Conservation (phyloP, 164 flowering plant species). For the Tinospora cordifolia region DNA sequence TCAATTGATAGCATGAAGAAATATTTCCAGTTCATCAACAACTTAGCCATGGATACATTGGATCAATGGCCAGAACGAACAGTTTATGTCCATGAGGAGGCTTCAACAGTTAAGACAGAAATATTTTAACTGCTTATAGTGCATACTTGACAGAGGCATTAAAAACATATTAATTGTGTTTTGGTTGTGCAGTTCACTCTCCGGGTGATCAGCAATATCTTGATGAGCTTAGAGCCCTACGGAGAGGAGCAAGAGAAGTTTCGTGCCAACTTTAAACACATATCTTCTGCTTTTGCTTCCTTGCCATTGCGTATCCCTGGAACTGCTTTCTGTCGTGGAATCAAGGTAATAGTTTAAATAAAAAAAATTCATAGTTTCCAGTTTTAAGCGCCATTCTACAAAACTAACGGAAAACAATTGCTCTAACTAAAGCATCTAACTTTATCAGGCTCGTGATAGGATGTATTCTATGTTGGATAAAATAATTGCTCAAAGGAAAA, state of each 20-base stretch:
- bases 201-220: conserved; percentile 57
- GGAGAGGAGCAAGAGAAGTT: conserved; percentile 62
- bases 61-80: conserved; percentile 46
- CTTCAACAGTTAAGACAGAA: conserved; percentile 36
- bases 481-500: conserved; percentile 36
- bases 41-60: conserved; percentile 40
- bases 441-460: conserved; percentile 48
- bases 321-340: conserved; percentile 54
- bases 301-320: conserved; percentile 62
- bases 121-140: background rate
- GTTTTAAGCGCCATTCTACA: background rate
- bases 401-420: background rate
- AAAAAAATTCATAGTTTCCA: background rate
- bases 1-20: conserved; percentile 55
- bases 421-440: background rate
- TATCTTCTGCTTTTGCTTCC: conserved; percentile 57
- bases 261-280: conserved; percentile 50
- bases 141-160: background rate
- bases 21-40: conserved; percentile 47
- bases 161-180: conserved; percentile 4
- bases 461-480: conserved; percentile 51
- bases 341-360: conserved; percentile 37
- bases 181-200: conserved; percentile 50
- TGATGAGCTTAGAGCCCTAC: conserved; percentile 59
- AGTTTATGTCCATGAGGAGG: conserved; percentile 52